Conservation (phyloP, 108 stramenopile species). For the Aurantiochytrium sp. region DNA sequence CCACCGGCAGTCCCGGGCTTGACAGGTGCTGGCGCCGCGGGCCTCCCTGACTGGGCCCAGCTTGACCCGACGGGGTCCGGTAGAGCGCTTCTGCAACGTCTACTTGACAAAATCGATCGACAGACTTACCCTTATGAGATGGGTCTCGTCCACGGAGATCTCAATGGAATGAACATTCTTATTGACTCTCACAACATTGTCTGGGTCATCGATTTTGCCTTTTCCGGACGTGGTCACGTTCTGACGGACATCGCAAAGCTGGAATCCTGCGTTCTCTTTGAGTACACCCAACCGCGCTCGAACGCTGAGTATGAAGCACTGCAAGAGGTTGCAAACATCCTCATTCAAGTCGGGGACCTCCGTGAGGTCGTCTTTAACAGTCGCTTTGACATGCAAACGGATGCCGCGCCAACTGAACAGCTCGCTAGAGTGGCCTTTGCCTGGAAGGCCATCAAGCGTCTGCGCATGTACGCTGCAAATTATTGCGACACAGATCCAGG, state of each 20-base stretch:
- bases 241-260: not conserved
- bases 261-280: not conserved
- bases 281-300: not conserved
- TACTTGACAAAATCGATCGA: not conserved
- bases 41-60: not conserved
- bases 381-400: not conserved
- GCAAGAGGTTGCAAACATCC: not conserved
- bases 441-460: not conserved
- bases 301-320: not conserved
- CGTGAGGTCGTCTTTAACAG: not conserved
- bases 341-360: not conserved
- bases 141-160: not conserved
- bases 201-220: conserved; percentile 7
- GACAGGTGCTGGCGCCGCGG: not conserved
- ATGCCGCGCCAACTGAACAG: not conserved
- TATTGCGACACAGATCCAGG: not conserved
- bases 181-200: not conserved
- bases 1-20: not conserved
- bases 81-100: not conserved
- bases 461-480: not conserved
- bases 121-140: not conserved
- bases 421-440: not conserved
- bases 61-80: not conserved
- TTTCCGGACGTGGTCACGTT: not conserved
- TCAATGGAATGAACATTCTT: not conserved